These are phyloP conservation scores for Homolaphlyctis polyrhiza DNA, from an alignment of 371 early-diverging fungal genomes.

Conservation along the genomic window DNA sequence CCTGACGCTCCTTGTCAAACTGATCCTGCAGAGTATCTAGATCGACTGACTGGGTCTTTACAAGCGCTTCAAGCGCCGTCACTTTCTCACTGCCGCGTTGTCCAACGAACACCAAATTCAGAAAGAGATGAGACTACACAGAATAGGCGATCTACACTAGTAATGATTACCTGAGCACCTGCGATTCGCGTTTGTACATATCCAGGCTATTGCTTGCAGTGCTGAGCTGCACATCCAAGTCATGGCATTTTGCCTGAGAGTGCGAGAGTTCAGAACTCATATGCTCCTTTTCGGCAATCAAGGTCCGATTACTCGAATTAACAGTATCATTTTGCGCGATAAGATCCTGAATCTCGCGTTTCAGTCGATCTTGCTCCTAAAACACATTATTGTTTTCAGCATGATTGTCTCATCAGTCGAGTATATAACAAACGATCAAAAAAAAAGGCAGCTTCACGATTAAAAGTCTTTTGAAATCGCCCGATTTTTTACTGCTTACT, in stretches of 20 bases:
- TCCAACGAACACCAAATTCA: neutral
- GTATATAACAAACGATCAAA: neutral
- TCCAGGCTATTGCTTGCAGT: neutral
- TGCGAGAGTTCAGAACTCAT: neutral
- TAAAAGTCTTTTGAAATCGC: too few species aligned
- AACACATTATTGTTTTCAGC: too few species aligned
- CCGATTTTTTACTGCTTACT: neutral
- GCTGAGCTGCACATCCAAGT: neutral
- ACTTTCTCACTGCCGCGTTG: slow-evolving; percentile 15
- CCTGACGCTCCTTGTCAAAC: slow-evolving; percentile 21
- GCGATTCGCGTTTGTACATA: neutral
- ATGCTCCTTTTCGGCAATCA: slow-evolving; percentile 13
- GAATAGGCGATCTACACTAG: neutral
- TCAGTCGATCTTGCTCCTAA: slow-evolving; percentile 13
- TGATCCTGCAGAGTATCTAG: slow-evolving; percentile 16
- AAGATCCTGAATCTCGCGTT: slow-evolving; percentile 10
- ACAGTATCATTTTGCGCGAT: slow-evolving; percentile 1
- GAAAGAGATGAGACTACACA: neutral
- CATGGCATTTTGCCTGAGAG: neutral
- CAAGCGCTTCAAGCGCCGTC: slow-evolving; percentile 2
- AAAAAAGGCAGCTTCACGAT: too few species aligned
- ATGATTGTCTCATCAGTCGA: too few species aligned
- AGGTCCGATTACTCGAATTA: neutral
- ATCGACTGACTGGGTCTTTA: slow-evolving; percentile 9
- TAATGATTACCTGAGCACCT: neutral